Evolutionary conservation across 2,329 filamentous ascomycete species (phyloP).

Genomic region (Xenoacremonium recifei): DNA sequence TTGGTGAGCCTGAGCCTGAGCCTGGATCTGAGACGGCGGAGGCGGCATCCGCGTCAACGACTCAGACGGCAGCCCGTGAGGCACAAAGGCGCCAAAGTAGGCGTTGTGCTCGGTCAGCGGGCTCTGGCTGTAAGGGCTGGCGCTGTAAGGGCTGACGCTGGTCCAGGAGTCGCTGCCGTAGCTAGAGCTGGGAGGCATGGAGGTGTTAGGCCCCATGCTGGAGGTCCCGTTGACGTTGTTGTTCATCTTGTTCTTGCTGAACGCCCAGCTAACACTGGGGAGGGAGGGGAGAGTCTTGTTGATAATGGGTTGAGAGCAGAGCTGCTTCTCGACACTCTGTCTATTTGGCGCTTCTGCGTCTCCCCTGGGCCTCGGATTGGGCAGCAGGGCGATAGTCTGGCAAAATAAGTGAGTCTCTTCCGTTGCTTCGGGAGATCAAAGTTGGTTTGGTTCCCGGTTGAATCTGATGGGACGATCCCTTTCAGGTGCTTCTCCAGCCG

Average conservation of each 20-base stretch:
- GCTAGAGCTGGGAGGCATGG: constrained; percentile 29
- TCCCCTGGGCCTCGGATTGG: constrained; percentile 8
- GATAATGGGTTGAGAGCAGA: not conserved
- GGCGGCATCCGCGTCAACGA: constrained; percentile 54
- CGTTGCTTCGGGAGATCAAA: constrained; percentile 3
- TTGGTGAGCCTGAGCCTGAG: no score
- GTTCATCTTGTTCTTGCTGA: constrained; percentile 29
- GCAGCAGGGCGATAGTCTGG: constrained; percentile 6
- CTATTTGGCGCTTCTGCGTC: constrained; percentile 1
- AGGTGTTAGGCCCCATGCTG: constrained; percentile 29
- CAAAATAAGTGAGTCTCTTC: no score
- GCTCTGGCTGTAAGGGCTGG: constrained; percentile 49
- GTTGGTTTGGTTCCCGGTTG: constrained; percentile 4
- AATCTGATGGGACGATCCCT: constrained; percentile 19
- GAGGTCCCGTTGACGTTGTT: constrained; percentile 32
- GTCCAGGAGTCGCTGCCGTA: constrained; percentile 51
- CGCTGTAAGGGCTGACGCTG: constrained; percentile 61
- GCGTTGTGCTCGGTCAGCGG: constrained; percentile 66
- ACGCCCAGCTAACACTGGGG: constrained; percentile 18
- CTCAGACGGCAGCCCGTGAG: constrained; percentile 51
- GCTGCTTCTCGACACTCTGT: not conserved
- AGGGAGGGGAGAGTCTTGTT: not conserved
- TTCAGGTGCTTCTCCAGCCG: constrained; percentile 21
- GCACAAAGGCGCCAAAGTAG: constrained; percentile 55
- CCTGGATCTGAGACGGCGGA: constrained; percentile 40